Evolutionary conservation across 2,329 filamentous ascomycete species (phyloP).

Genomic region (Aureobasidium melanogenum): DNA sequence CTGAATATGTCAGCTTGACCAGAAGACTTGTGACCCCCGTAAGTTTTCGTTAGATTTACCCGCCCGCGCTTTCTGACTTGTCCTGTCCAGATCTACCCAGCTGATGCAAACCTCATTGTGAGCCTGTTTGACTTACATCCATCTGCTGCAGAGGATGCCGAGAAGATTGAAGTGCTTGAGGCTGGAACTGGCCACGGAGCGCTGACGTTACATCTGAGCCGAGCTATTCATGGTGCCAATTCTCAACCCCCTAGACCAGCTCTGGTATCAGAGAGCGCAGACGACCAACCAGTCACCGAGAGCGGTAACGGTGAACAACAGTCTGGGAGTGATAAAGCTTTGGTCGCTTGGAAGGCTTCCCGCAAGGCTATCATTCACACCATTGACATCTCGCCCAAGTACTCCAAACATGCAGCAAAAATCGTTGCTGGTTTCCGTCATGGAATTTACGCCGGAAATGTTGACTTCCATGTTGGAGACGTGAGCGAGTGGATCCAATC

Average conservation of each 20-base stretch:
- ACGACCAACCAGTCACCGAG: slow-evolving; percentile 23
- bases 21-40: slow-evolving; percentile 68
- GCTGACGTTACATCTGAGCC: slow-evolving; percentile 64
- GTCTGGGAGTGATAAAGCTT: slow-evolving; percentile 18
- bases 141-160: slow-evolving; percentile 17
- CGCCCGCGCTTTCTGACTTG: background rate
- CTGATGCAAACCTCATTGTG: slow-evolving; percentile 67
- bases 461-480: slow-evolving; percentile 65
- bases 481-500: slow-evolving; percentile 54
- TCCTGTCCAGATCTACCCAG: slow-evolving; percentile 56
- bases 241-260: slow-evolving; percentile 39
- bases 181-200: slow-evolving; percentile 80
- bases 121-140: slow-evolving; percentile 64
- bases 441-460: slow-evolving; percentile 59
- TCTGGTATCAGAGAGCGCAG: slow-evolving; percentile 20
- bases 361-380: slow-evolving; percentile 67
- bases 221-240: slow-evolving; percentile 68
- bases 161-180: slow-evolving; percentile 66
- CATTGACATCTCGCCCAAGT: slow-evolving; percentile 55
- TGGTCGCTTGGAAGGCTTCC: slow-evolving; percentile 28
- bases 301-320: slow-evolving; percentile 14
- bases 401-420: slow-evolving; percentile 55
- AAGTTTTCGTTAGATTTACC: slow-evolving; percentile 22
- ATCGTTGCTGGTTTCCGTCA: slow-evolving; percentile 59
- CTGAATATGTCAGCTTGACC: slow-evolving; percentile 62